Base-by-base conservation (phyloP, 2,329 filamentous ascomycete species). In the Verruconis gallopava region DNA sequence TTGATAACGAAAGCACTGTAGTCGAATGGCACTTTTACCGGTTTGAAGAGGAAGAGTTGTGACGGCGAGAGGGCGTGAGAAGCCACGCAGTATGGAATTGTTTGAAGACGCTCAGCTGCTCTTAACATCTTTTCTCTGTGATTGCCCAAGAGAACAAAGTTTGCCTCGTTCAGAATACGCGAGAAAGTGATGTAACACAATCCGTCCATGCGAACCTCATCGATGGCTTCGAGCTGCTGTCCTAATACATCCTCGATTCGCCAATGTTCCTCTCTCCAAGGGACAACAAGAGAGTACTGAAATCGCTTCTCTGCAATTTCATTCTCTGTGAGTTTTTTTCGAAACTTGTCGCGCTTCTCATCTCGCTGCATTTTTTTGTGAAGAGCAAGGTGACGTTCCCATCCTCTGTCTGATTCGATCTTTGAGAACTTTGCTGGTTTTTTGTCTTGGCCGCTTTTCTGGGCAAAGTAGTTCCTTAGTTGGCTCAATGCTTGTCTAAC, bases 31-130 rank as follows among this genome's bases (percentile, higher is more conserved):
- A 32, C 18, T 6, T 15, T 6, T 3, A 39, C 2, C 4, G 34
- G 41, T 28, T 43, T 43, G 9, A 43, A 15, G 19, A 43, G 35
- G 20, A 40, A 28, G 13, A 39, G 19, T 11, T 41, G 13, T 6
- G 21, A 19, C 21, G 19, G n/a, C 15, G 38, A 33, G 6, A 38
- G 19, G 3, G 17, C 21, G 22, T 33, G 34, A 17, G 21, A 30
- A n/a, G n/a, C 18, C 17, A 43, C 22, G 17, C 36, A 35, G 15
- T 13, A 18, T 9, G 34, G 28, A 20, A 43, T 17, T 5, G 21
- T 21, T 14, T 32, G 19, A 14, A 43, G 22, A 4, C 41, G 41
- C 5, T 32, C 12, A 3, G 25, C 36, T 13, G 34, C 41, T 9
- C 17, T 9, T n/a, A 25, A 15, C 5, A 39, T 34, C 6, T 14